A percentile compares a stretch with the other conserved stretches of the same genome.
phyloP scores from a whole-genome alignment of 2,329 filamentous ascomycete genomes.

The Xylaria sp. region DNA sequence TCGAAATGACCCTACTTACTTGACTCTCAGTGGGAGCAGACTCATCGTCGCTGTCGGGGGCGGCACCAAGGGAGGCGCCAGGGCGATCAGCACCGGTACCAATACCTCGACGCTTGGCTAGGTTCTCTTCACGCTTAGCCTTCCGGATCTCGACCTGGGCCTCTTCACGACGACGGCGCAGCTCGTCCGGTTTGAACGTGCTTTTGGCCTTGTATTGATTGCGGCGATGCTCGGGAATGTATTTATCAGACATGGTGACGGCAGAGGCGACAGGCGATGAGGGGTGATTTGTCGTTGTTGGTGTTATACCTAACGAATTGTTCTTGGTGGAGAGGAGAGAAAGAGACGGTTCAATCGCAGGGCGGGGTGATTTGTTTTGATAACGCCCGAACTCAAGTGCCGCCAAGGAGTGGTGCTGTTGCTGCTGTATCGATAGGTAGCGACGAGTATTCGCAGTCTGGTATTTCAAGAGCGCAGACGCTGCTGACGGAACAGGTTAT shows the following conservation, averaged over 20 bases:
- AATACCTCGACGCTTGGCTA: conserved; percentile 97
- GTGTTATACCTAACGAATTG: conserved; percentile 11
- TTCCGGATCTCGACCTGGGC: conserved; percentile 99
- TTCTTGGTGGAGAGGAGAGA: conserved; percentile 36
- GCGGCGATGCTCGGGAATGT: conserved; percentile 98
- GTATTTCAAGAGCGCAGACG: neutral
- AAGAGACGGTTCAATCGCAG: conserved; percentile 41
- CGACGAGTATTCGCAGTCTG: neutral
- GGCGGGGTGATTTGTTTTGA: conserved; percentile 50
- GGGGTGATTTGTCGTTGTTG: conserved; percentile 13
- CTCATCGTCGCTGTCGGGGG: conserved; percentile 97
- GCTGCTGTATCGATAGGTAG: conserved; percentile 3
- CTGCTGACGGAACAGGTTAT: neutral
- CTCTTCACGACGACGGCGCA: conserved; percentile 97
- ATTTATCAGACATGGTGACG: conserved; percentile 91
- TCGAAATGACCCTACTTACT: conserved; percentile 65
- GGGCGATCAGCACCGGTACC: conserved; percentile 81
- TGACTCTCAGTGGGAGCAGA: conserved; percentile 93
- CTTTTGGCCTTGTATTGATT: conserved; percentile 99
- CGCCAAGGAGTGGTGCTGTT: conserved; percentile 29
- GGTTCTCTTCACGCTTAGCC: conserved; percentile 97
- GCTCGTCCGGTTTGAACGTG: conserved; percentile 98
- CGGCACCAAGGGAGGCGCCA: conserved; percentile 84
- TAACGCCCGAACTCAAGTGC: conserved; percentile 32
- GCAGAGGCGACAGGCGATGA: conserved; percentile 36